A percentile compares a stretch with the other conserved stretches of the same genome.
These are phyloP conservation scores for Stagonosporopsis vannaccii DNA, from an alignment of 2,329 filamentous ascomycete species.

Conservation along the genomic window DNA sequence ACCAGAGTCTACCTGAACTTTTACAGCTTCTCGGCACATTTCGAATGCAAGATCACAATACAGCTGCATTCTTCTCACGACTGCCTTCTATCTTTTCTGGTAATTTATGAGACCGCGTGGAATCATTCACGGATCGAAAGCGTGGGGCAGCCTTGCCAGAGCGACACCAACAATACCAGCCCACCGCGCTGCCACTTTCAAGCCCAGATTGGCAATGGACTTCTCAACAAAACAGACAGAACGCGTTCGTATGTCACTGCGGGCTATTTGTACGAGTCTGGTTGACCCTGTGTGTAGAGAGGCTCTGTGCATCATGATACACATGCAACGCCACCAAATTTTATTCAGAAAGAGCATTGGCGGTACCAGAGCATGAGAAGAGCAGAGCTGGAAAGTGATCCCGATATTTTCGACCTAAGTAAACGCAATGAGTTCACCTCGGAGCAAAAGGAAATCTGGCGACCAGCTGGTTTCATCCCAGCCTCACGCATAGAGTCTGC, in stretches of 20 bases:
- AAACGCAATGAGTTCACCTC: slow-evolving; percentile 40
- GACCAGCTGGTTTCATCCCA: slow-evolving; percentile 35
- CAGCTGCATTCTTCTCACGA: neutral
- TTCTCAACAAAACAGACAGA: slow-evolving; percentile 34
- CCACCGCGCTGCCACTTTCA: neutral
- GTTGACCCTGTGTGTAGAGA: slow-evolving; percentile 30
- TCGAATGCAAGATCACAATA: neutral
- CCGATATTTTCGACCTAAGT: slow-evolving; percentile 53
- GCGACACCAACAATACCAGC: neutral
- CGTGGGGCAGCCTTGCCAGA: slow-evolving; percentile 5
- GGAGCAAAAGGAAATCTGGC: slow-evolving; percentile 42
- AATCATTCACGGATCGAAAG: neutral
- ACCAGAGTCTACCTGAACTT: neutral
- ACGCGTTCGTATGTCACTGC: slow-evolving; percentile 44
- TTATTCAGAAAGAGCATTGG: slow-evolving; percentile 47
- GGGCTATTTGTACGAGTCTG: slow-evolving; percentile 24
- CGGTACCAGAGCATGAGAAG: slow-evolving; percentile 67
- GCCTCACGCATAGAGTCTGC: slow-evolving; percentile 39
- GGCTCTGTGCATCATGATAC: slow-evolving; percentile 47
- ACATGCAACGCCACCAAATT: slow-evolving; percentile 46
- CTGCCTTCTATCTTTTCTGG: neutral
- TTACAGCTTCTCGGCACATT: neutral
- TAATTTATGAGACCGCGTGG: slow-evolving; percentile 2
- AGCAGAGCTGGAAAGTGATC: slow-evolving; percentile 59
- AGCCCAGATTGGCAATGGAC: slow-evolving; percentile 27